Percentiles rank a stretch among this genome's conserved stretches.
Evolutionary conservation across 306 rosid species (phyloP).

Genomic region (Calophaca sinica): DNA sequence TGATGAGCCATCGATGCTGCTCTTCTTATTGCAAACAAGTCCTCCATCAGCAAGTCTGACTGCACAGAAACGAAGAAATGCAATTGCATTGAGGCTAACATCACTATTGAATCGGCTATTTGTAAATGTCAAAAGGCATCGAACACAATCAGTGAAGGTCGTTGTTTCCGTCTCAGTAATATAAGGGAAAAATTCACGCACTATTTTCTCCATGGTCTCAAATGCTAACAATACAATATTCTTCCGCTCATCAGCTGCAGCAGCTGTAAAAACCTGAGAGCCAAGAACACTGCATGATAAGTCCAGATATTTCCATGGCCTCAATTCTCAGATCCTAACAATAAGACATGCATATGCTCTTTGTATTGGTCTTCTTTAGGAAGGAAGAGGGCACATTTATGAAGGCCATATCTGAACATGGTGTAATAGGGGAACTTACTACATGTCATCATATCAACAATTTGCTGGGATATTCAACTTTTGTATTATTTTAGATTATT

Average conservation of each 20-base stretch:
- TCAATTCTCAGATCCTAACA: constrained; percentile 38
- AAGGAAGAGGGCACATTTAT: neutral
- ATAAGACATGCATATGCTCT: constrained; percentile 19
- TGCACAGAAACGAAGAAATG: constrained; percentile 98
- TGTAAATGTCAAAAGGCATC: constrained; percentile 94
- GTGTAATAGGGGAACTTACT: constrained; percentile 25
- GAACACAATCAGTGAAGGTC: constrained; percentile 96
- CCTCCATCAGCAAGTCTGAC: constrained; percentile 99
- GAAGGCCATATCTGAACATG: constrained; percentile 28
- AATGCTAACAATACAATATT: constrained; percentile 91
- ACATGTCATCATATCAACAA: constrained; percentile 33
- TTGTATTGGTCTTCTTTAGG: constrained; percentile 33
- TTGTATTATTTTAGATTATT: constrained; percentile 1
- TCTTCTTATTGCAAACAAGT: constrained; percentile 78
- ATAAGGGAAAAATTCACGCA: constrained; percentile 95
- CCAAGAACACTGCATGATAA: constrained; percentile 49
- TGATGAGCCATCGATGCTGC: constrained; percentile 55
- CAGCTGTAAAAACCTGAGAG: constrained; percentile 92
- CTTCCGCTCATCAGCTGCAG: constrained; percentile 96
- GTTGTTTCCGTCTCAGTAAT: constrained; percentile 98
- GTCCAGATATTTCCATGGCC: constrained; percentile 35
- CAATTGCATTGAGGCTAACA: constrained; percentile 99
- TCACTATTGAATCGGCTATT: constrained; percentile 96
- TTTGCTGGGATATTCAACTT: constrained; percentile 36
- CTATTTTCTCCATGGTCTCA: constrained; percentile 98